Conservation (phyloP, 2,329 filamentous ascomycete species). For the Fusarium floridanum region DNA sequence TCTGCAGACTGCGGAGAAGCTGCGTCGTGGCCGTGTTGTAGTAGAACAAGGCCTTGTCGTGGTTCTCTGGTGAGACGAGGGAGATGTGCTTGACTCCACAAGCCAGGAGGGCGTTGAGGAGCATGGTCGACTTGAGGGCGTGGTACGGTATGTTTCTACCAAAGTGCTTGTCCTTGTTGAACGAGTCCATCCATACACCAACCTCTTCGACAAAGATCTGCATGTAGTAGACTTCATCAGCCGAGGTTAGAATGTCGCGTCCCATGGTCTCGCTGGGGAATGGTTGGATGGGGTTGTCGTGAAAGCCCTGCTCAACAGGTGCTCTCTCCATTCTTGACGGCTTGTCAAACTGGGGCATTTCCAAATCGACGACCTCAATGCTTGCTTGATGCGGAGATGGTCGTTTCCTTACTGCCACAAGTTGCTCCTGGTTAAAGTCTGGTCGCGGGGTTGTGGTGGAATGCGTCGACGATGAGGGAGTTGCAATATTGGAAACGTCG, state of each 20-base stretch:
- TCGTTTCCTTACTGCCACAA: conserved; percentile 26
- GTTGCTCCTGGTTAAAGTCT: conserved; percentile 24
- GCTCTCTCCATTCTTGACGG: conserved; percentile 24
- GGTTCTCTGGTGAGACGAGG: conserved; percentile 77
- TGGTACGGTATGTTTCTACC: conserved; percentile 86
- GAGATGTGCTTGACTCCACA: conserved; percentile 88
- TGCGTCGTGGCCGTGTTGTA: conserved; percentile 88
- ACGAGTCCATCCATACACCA: conserved; percentile 92
- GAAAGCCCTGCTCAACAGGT: conserved; percentile 7
- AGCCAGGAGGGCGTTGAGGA: conserved; percentile 88
- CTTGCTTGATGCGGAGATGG: conserved; percentile 43
- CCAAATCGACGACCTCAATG: conserved; percentile 56
- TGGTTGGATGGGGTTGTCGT: conserved; percentile 12
- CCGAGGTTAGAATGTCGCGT: conserved; percentile 75
- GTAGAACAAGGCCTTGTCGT: conserved; percentile 84
- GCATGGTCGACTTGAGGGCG: conserved; percentile 85
- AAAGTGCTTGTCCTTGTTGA: conserved; percentile 89
- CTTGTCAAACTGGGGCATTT: conserved; percentile 50
- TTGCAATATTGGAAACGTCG: conserved; percentile 42
- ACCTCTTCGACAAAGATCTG: conserved; percentile 93
- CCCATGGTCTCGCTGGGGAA: conserved; percentile 37
- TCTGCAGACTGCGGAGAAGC: conserved; percentile 81
- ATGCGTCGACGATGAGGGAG: conserved; percentile 40
- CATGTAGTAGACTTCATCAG: conserved; percentile 89
- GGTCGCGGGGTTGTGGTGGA: conserved; percentile 29